These are phyloP conservation scores for Thermothielavioides terrestris DNA, from an alignment of 495 filamentous ascomycete species.

Conservation along the genomic window DNA sequence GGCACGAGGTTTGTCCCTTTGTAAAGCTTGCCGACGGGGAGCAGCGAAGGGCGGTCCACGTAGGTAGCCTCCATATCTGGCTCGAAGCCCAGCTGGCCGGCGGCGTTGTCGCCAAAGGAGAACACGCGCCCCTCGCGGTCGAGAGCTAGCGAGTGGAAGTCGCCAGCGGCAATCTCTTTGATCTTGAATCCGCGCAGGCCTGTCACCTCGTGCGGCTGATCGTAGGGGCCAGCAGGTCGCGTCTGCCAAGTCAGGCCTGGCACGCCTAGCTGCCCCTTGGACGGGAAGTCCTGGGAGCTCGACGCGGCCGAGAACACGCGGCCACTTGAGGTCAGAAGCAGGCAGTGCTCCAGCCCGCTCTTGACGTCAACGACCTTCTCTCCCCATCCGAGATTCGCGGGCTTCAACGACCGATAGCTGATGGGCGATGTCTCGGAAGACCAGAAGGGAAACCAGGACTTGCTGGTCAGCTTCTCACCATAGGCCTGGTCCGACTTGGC, in stretches of 20 bases:
- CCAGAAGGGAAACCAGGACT: constrained; percentile 71
- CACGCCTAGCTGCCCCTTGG: constrained; percentile 77
- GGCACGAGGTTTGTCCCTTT: constrained; percentile 48
- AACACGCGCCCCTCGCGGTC: constrained; percentile 71
- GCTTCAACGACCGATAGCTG: constrained; percentile 64
- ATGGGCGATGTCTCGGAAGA: constrained; percentile 38
- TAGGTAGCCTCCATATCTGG: constrained; percentile 49
- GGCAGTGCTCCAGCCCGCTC: constrained; percentile 73
- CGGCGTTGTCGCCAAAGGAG: constrained; percentile 81
- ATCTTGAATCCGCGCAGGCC: constrained; percentile 50
- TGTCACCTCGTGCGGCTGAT: constrained; percentile 61
- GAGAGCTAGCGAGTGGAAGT: constrained; percentile 74
- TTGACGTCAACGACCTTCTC: constrained; percentile 68
- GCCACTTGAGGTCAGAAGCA: constrained; percentile 77
- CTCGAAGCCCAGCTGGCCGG: constrained; percentile 77
- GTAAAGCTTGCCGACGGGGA: constrained; percentile 66
- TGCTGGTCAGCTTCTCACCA: constrained; percentile 47
- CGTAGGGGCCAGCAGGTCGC: constrained; percentile 67
- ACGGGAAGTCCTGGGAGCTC: constrained; percentile 67
- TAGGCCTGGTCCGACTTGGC: constrained; percentile 56
- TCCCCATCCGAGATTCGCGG: constrained; percentile 54
- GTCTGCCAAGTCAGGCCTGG: constrained; percentile 72
- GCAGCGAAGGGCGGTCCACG: constrained; percentile 57
- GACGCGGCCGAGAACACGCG: constrained; percentile 80
- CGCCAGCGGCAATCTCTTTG: constrained; percentile 67